Evolutionary conservation across 805 yeast genomes (phyloP).

Genomic region (Wickerhamomyces xylosicus): DNA sequence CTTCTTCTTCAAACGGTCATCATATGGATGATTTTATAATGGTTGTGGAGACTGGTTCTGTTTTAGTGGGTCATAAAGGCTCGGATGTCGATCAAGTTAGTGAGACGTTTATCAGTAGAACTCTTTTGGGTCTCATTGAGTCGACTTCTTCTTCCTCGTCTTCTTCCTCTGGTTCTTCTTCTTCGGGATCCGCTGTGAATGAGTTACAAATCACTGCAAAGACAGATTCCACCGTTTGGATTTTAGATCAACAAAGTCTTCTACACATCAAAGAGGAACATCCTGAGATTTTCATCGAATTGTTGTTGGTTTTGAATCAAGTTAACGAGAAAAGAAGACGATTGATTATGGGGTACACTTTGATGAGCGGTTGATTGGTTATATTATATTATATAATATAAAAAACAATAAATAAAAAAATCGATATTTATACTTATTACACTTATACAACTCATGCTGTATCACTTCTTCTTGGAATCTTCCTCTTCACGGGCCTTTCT

Average conservation of each 20-base stretch:
- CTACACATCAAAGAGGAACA: conserved; percentile 38
- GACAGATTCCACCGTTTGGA: conserved; percentile 60
- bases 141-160: no score
- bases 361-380: conserved; percentile 36
- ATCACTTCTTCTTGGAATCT: conserved; percentile 6
- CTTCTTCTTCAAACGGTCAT: no score
- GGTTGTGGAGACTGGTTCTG: conserved; percentile 46
- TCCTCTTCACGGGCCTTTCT: conserved; percentile 10
- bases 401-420: no score
- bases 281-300: conserved; percentile 47
- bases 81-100: no score
- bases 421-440: no score
- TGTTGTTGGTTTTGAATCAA: conserved; percentile 48
- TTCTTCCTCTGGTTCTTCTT: no score
- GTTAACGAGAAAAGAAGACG: conserved; percentile 64
- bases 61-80: conserved; percentile 40
- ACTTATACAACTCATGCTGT: no score
- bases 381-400: no score
- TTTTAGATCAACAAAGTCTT: conserved; percentile 38
- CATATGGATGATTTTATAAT: conserved; percentile 38
- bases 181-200: conserved; percentile 19
- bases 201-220: conserved; percentile 45
- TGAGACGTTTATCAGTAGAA: conserved; percentile 41
- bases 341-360: conserved; percentile 64
- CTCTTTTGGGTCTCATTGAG: conserved; percentile 37